These are phyloP conservation scores for Wickerhamomyces silvicola DNA, from an alignment of 805 yeast species.

Conservation along the genomic window DNA sequence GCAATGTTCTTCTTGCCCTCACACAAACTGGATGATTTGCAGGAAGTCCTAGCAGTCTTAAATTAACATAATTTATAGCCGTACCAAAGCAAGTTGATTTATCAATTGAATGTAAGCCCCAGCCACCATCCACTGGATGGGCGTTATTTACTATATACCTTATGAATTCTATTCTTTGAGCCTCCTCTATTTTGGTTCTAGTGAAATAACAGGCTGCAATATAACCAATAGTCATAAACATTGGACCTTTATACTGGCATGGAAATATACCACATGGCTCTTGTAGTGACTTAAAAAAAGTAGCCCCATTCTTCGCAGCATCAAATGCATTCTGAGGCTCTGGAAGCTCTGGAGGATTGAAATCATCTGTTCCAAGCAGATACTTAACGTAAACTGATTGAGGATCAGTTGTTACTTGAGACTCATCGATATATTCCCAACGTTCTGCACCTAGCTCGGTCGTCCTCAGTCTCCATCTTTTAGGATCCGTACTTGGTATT, in stretches of 20 bases:
- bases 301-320: constrained; percentile 69
- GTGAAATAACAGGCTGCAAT: constrained; percentile 70
- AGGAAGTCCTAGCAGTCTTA: constrained; percentile 73
- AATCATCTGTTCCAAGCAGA: constrained; percentile 36
- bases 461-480: constrained; percentile 68
- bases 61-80: constrained; percentile 71
- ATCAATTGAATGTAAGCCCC: constrained; percentile 94
- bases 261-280: constrained; percentile 85
- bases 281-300: constrained; percentile 64
- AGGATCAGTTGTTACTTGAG: constrained; percentile 33
- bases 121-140: constrained; percentile 99
- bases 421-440: constrained; percentile 61
- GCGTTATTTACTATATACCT: constrained; percentile 87
- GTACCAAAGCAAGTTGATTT: constrained; percentile 96
- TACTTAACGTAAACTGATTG: constrained; percentile 56
- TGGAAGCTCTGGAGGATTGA: constrained; percentile 31
- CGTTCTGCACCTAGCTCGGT: constrained; percentile 70
- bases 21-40: constrained; percentile 69
- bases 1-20: constrained; percentile 68
- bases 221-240: constrained; percentile 93
- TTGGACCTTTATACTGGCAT: constrained; percentile 92
- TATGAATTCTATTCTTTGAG: constrained; percentile 60
- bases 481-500: constrained; percentile 59
- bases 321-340: constrained; percentile 40
- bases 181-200: constrained; percentile 60